Base-by-base conservation (phyloP, 495 filamentous ascomycete genomes). In the Hyaloscypha finlandica region DNA sequence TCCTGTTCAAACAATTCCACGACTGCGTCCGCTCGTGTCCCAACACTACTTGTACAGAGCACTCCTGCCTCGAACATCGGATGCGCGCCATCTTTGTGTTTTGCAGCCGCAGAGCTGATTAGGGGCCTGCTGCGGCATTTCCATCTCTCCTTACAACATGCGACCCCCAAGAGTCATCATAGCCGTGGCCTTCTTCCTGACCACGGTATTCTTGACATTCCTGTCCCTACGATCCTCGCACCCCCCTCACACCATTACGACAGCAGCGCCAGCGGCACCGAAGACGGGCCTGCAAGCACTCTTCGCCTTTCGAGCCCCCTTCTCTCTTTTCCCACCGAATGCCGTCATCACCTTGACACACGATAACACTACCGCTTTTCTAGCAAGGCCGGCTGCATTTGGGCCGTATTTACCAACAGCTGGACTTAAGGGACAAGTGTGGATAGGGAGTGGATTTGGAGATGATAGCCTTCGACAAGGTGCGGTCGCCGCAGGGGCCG, bases 341-440 rank as follows among this genome's bases (percentile, higher is more conserved):
- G 96, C 95, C 33, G 90, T 96, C 66, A 97, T 99, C 74, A 96
- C 92, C 70, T 88, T 99, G 52, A 96, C 92, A 67, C 94, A 99
- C 78, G 95, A 99, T 76, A 98, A 98, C 74, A 96, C 92, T 51
- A 99, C 95, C 6, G 96, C 94, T 70, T 99, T 99, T 79, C 80
- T 96, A 22, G 93, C 95, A 55, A 84, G 95, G 45, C 96, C 95
- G 65, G 95, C 95, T 51, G 93, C 92, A 59, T 99, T 98, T 77
- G 95, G 95, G 1, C 92, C 96, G 2, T 74, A 88, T 2, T 76
- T 99, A 32, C 91, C 92, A 1, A 75, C 78, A 29, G 85, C 87
- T 60, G 93, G 94, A 30, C 79, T 97, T 55, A 93, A 90, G 69
- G 92, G 92, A 19, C 91, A 90, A 74, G 76, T 97, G 53, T 97